Evolutionary conservation across 495 filamentous ascomycete species (phyloP).

Genomic region (Penicillium crystallinum): DNA sequence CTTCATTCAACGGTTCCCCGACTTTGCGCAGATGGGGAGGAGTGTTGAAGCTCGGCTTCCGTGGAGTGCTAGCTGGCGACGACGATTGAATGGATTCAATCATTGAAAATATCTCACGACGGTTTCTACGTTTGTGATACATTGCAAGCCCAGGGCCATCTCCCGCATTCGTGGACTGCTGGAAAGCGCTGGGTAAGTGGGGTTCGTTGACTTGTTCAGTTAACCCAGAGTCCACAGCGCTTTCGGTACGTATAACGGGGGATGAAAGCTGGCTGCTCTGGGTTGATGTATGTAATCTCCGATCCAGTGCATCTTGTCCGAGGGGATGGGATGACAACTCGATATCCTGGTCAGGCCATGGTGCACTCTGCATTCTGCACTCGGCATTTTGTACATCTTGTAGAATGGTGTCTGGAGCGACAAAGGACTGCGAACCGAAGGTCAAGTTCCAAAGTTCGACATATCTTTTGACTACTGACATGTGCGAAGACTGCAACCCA

Average conservation of each 20-base stretch:
- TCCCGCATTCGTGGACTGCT: background rate
- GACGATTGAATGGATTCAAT: conserved; percentile 67
- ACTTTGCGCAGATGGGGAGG: conserved; percentile 28
- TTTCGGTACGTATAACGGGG: conserved; percentile 16
- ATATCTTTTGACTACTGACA: conserved; percentile 46
- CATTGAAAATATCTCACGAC: conserved; percentile 56
- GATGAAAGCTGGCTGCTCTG: conserved; percentile 19
- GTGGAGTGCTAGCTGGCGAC: conserved; percentile 35
- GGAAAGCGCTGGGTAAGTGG: conserved; percentile 7
- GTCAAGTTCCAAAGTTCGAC: conserved; percentile 56
- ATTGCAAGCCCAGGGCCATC: background rate
- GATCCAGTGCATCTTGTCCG: background rate
- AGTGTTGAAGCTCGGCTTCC: conserved; percentile 34
- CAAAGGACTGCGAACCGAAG: conserved; percentile 42
- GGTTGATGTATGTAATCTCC: background rate
- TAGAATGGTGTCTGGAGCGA: conserved; percentile 45
- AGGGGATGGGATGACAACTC: background rate
- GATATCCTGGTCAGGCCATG: background rate
- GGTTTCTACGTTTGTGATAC: conserved; percentile 48
- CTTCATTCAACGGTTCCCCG: conserved; percentile 18
- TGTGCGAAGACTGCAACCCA: conserved; percentile 52
- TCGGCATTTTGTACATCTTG: conserved; percentile 42
- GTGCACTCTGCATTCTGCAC: background rate
- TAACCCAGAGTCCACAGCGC: background rate
- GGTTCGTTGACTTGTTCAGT: conserved; percentile 11